Evolutionary conservation across 495 filamentous ascomycete species (phyloP).

Genomic region (Penicillium ucsense): DNA sequence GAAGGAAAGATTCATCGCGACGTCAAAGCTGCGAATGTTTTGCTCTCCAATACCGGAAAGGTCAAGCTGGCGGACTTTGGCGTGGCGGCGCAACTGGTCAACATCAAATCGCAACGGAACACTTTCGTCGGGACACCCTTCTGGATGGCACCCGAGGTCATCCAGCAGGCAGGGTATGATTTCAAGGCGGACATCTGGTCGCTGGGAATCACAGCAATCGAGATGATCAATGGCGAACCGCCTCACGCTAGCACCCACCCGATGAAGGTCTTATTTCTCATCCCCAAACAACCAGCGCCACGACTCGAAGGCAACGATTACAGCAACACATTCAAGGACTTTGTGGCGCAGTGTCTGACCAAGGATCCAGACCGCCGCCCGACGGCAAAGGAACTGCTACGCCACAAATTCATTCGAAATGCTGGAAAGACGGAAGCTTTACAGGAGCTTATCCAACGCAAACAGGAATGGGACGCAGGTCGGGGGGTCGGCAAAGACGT

Average conservation of each 20-base stretch:
- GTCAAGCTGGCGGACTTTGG: slow-evolving; percentile 98
- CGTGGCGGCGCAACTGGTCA: slow-evolving; percentile 90
- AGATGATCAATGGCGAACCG: slow-evolving; percentile 86
- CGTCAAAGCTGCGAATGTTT: slow-evolving; percentile 91
- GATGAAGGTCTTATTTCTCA: slow-evolving; percentile 98
- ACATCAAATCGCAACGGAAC: slow-evolving; percentile 95
- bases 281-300: slow-evolving; percentile 85
- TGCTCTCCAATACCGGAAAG: slow-evolving; percentile 77
- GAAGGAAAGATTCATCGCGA: slow-evolving; percentile 97
- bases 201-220: slow-evolving; percentile 89
- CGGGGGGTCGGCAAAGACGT: slow-evolving; percentile 49
- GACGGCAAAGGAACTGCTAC: slow-evolving; percentile 78
- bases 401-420: slow-evolving; percentile 77
- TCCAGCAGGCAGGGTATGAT: slow-evolving; percentile 93
- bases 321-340: slow-evolving; percentile 88
- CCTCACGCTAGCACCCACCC: slow-evolving; percentile 86
- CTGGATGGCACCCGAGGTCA: slow-evolving; percentile 99
- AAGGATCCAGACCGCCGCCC: slow-evolving; percentile 81
- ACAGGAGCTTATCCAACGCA: slow-evolving; percentile 79
- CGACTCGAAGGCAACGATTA: slow-evolving; percentile 74
- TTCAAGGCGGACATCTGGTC: slow-evolving; percentile 99
- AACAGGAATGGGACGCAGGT: slow-evolving; percentile 66
- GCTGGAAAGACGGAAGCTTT: slow-evolving; percentile 77
- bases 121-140: slow-evolving; percentile 99
- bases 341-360: slow-evolving; percentile 77